These are phyloP conservation scores for Kregervanrija pseudodelftensis DNA, from an alignment of 805 yeast genomes.

Conservation along the genomic window DNA sequence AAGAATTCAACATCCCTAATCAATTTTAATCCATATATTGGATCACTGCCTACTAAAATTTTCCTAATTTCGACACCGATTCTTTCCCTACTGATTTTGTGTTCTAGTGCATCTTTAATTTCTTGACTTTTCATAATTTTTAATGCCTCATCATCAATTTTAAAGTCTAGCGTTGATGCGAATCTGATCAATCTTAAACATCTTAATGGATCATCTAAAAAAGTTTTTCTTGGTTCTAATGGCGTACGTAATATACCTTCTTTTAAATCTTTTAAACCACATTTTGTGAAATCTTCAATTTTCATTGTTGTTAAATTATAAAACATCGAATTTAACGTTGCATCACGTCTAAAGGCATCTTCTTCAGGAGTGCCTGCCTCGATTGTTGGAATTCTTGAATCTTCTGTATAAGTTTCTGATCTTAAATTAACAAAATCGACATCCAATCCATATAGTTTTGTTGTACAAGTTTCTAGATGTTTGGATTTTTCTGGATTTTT, in stretches of 20 bases:
- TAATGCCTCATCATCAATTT: constrained; percentile 50
- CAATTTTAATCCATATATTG: constrained; percentile 54
- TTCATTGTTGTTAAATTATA: constrained; percentile 63
- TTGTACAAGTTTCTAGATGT: constrained; percentile 95
- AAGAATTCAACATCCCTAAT: constrained; percentile 50
- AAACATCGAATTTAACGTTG: constrained; percentile 88
- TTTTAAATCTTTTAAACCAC: constrained; percentile 67
- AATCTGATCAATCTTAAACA: constrained; percentile 81
- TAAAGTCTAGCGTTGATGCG: constrained; percentile 70
- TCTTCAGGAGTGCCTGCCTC: constrained; percentile 84
- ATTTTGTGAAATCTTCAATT: constrained; percentile 80
- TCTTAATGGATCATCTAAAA: constrained; percentile 89
- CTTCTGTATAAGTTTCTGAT: constrained; percentile 75
- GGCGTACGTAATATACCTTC: constrained; percentile 81
- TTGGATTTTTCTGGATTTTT: constrained; percentile 93
- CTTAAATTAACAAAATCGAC: constrained; percentile 91
- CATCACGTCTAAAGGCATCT: constrained; percentile 92
- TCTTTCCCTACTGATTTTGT: constrained; percentile 84
- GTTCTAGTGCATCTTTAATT: constrained; percentile 51
- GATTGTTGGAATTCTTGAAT: constrained; percentile 78
- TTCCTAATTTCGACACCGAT: constrained; percentile 82
- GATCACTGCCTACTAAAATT: constrained; percentile 57
- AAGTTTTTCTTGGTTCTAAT: constrained; percentile 74
- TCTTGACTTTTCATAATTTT: constrained; percentile 56
- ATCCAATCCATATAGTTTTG: constrained; percentile 74